These are phyloP conservation scores for Chaetomium sp. DNA, from an alignment of 2,329 filamentous ascomycete species.

Conservation along the genomic window DNA sequence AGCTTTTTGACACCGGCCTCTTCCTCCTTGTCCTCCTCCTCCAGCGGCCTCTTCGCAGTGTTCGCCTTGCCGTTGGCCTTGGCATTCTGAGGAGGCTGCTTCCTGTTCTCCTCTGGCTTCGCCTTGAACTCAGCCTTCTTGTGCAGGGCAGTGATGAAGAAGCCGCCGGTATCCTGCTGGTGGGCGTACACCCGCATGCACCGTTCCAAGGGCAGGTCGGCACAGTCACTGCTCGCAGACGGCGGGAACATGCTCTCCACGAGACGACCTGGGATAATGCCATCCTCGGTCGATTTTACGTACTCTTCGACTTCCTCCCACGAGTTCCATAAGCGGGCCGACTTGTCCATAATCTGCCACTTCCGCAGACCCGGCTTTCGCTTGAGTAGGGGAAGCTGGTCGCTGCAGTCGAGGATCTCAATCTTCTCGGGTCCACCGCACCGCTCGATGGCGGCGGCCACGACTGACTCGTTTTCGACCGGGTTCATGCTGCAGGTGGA, in stretches of 20 bases:
- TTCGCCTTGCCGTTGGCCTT: constrained; percentile 31
- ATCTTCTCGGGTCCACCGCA: constrained; percentile 84
- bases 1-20: constrained; percentile 45
- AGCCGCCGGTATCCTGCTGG: constrained; percentile 92
- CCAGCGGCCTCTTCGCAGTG: constrained; percentile 42
- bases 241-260: constrained; percentile 81
- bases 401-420: constrained; percentile 79
- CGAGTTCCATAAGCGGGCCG: constrained; percentile 73
- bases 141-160: constrained; percentile 95
- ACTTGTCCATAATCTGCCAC: constrained; percentile 93
- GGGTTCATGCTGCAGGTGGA: constrained; percentile 99
- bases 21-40: constrained; percentile 40
- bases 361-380: constrained; percentile 73
- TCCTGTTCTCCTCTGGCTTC: constrained; percentile 65
- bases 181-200: constrained; percentile 96
- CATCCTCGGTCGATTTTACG: constrained; percentile 61
- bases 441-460: constrained; percentile 83
- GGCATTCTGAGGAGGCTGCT: constrained; percentile 37
- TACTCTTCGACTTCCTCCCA: constrained; percentile 81
- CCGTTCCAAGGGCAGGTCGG: constrained; percentile 76
- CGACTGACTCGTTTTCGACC: constrained; percentile 91
- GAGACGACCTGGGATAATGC: constrained; percentile 65
- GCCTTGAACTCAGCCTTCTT: constrained; percentile 86
- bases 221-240: constrained; percentile 54
- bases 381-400: constrained; percentile 75